Conservation (phyloP, 2,329 filamentous ascomycete genomes). For the Colletotrichum australisinense region DNA sequence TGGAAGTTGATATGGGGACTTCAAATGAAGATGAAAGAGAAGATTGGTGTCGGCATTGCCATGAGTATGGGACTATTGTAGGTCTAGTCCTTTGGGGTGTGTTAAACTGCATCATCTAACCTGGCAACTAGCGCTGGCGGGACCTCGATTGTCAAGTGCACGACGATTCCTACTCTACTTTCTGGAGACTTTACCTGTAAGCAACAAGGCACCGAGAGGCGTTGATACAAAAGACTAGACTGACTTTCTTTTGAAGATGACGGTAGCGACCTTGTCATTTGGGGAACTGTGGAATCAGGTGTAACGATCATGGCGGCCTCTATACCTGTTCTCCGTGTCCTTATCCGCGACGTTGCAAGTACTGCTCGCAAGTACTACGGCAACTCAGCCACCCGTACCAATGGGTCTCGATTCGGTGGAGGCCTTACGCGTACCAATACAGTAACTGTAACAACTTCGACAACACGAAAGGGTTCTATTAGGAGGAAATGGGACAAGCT, state of each 20-base stretch:
- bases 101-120: not conserved
- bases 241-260: conserved; percentile 31
- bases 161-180: conserved; percentile 21
- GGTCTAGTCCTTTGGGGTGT: not conserved
- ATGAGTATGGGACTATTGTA: conserved; percentile 36
- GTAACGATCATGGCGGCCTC: conserved; percentile 30
- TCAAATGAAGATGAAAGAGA: conserved; percentile 32
- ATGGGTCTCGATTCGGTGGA: not conserved
- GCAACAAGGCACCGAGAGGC: conserved; percentile 30
- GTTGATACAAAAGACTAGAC: conserved; percentile 41
- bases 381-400: conserved; percentile 6
- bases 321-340: conserved; percentile 35
- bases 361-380: conserved; percentile 17
- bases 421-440: conserved; percentile 8
- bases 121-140: conserved; percentile 29
- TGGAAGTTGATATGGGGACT: conserved; percentile 35
- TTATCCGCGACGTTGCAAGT: conserved; percentile 27
- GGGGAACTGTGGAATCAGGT: conserved; percentile 20
- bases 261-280: conserved; percentile 17
- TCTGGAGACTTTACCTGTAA: conserved; percentile 30
- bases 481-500: conserved; percentile 26
- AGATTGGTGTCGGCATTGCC: conserved; percentile 30
- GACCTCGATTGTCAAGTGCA: conserved; percentile 36
- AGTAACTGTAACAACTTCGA: conserved; percentile 12
- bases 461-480: conserved; percentile 9